Conservation (phyloP, 495 filamentous ascomycete species). For the Podospora sp. region DNA sequence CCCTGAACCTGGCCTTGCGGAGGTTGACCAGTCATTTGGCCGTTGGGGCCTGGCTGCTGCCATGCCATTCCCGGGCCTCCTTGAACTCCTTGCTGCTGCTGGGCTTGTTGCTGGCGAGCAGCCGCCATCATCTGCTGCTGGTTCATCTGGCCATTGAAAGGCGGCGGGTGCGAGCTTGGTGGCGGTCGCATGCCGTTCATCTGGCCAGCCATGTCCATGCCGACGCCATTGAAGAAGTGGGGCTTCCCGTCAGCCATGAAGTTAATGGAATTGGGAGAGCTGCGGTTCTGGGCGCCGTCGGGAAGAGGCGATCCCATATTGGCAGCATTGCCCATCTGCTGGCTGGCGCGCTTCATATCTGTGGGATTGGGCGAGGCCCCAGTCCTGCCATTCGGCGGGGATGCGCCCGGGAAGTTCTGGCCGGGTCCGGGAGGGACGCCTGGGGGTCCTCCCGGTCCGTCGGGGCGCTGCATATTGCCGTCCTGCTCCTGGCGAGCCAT, state of each 20-base stretch:
- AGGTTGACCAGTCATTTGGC: slow-evolving; percentile 64
- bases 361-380: slow-evolving; percentile 87
- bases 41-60: slow-evolving; percentile 65
- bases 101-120: slow-evolving; percentile 36
- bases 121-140: slow-evolving; percentile 41
- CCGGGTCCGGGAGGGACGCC: slow-evolving; percentile 57
- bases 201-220: slow-evolving; percentile 51
- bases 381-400: slow-evolving; percentile 76
- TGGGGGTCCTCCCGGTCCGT: slow-evolving; percentile 54
- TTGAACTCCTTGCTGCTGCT: slow-evolving; percentile 38
- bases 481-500: slow-evolving; percentile 98
- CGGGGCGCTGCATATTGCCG: slow-evolving; percentile 52
- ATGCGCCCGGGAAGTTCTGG: slow-evolving; percentile 67
- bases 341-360: slow-evolving; percentile 86
- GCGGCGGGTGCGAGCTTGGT: slow-evolving; percentile 75
- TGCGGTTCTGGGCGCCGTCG: slow-evolving; percentile 70
- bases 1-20: slow-evolving; percentile 63
- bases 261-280: slow-evolving; percentile 81
- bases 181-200: slow-evolving; percentile 80
- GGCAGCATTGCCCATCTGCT: slow-evolving; percentile 78
- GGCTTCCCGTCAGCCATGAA: slow-evolving; percentile 58
- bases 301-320: slow-evolving; percentile 79
- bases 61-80: slow-evolving; percentile 51
- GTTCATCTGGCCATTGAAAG: slow-evolving; percentile 68
- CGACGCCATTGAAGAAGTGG: slow-evolving; percentile 29